Evolutionary conservation across 495 filamentous ascomycete genomes (phyloP).

Genomic region (Xylaria palmicola): DNA sequence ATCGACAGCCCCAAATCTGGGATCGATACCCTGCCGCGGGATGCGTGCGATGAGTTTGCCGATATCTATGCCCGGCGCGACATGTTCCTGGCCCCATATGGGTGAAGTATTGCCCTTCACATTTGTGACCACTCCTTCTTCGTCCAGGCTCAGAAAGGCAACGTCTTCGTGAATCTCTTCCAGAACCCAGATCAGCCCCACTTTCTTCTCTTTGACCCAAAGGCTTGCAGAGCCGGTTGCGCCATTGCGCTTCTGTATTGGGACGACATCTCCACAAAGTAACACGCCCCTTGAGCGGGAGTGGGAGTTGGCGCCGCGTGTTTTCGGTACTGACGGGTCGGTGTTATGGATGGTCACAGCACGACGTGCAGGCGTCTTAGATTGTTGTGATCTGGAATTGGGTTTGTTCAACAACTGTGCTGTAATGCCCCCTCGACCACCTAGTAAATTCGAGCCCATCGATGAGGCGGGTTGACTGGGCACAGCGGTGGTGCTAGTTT

Average conservation of each 20-base stretch:
- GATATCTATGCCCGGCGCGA: constrained; percentile 66
- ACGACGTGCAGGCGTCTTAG: constrained; percentile 46
- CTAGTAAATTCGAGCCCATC: constrained; percentile 51
- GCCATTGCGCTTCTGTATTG: constrained; percentile 93
- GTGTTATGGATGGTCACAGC: constrained; percentile 75
- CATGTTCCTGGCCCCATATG: constrained; percentile 75
- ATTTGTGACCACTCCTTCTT: constrained; percentile 66
- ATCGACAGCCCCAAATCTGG: constrained; percentile 64
- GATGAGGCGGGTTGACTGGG: constrained; percentile 38
- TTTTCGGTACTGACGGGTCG: constrained; percentile 61
- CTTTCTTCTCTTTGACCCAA: constrained; percentile 97
- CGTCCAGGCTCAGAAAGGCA: constrained; percentile 68
- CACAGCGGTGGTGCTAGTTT: constrained; percentile 42
- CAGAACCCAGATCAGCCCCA: constrained; percentile 93
- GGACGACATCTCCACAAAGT: constrained; percentile 94
- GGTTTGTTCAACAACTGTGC: constrained; percentile 85
- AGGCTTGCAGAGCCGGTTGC: constrained; percentile 86
- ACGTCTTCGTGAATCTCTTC: constrained; percentile 97
- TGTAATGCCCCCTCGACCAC: constrained; percentile 76
- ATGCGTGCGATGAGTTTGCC: constrained; percentile 75
- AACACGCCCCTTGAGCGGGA: constrained; percentile 87
- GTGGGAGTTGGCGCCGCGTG: constrained; percentile 44
- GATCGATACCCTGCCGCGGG: constrained; percentile 67
- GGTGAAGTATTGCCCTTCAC: constrained; percentile 66
- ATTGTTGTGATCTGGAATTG: constrained; percentile 61